Percentiles rank a stretch among this genome's conserved stretches.
Conservation (phyloP, 2,329 filamentous ascomycete genomes). For the Calonectria montana region DNA sequence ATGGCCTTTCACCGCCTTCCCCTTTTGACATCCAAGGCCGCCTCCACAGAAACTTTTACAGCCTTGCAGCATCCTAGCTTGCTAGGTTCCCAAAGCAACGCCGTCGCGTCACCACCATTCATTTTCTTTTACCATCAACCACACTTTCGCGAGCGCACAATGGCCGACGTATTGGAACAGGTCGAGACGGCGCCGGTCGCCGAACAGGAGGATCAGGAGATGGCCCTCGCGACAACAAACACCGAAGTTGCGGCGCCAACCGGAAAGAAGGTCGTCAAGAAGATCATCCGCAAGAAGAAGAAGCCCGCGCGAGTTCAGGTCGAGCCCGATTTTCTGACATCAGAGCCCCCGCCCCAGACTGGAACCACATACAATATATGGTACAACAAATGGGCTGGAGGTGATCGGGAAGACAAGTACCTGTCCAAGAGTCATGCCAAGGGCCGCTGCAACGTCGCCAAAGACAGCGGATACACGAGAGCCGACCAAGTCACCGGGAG, state of each 20-base stretch:
- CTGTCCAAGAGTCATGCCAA: conserved; percentile 84
- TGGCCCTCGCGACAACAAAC: conserved; percentile 51
- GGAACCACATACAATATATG: conserved; percentile 96
- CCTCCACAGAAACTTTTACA: conserved; percentile 39
- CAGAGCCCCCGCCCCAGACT: conserved; percentile 89
- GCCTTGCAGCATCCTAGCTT: conserved; percentile 41
- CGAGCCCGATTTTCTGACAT: conserved; percentile 84
- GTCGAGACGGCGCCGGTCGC: conserved; percentile 38
- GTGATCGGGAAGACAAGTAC: conserved; percentile 93
- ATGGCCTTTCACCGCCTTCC: conserved; percentile 45
- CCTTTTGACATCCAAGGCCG: conserved; percentile 17
- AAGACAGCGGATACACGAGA: conserved; percentile 82
- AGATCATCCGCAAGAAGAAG: conserved; percentile 91
- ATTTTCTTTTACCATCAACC: conserved; percentile 21
- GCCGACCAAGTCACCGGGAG: conserved; percentile 82
- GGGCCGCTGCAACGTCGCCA: conserved; percentile 86
- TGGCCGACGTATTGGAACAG: conserved; percentile 49
- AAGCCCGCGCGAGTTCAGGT: conserved; percentile 91
- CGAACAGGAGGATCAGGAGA: conserved; percentile 43
- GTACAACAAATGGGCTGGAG: conserved; percentile 99
- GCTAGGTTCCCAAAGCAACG: conserved; percentile 32
- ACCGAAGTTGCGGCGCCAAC: conserved; percentile 60
- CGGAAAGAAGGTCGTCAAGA: conserved; percentile 77
- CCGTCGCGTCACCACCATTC: conserved; percentile 36
- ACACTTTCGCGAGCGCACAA: conserved; percentile 25